Evolutionary conservation across 2,329 filamentous ascomycete genomes (phyloP), one percentile per base, ranked within the genome.

Genomic region (Nothophoma quercina): DNA sequence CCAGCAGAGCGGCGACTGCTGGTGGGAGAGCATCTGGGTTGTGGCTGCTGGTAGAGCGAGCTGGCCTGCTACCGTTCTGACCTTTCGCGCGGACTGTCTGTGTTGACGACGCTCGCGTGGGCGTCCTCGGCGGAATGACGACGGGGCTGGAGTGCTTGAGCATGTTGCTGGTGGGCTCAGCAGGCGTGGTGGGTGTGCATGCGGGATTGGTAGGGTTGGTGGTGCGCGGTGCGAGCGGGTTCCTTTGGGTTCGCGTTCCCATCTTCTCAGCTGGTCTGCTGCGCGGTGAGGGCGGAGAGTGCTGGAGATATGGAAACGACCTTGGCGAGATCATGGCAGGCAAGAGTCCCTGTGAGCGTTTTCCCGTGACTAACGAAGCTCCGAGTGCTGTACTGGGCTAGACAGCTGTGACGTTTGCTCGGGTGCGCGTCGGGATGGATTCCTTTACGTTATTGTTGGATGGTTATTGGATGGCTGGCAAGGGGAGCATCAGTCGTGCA

Each of bases 1-100:
- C 81, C 26, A 87, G 72, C 48, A 87, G 72, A 8, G 82, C 83
- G 21, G 82, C 83, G 42, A 86, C 79, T 18, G 83, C 79, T n/a
- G 80, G 77, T 13, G 82, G 81, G 5, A 85, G 65, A 8, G 78
- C 77, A 61, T 73, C 77, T 53, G 69, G 73, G 59, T 73, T 72
- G 66, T 79, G 77, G 57, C 57, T 68, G 43, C 54, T 68, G 30
- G 57, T 50, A 28, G 56, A 61, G 33, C 64, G 72, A 55, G 59
- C 30, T 4, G 65, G 60, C 22, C 67, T 59, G 48, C 60, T 62
- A 29, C 69, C 63, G 52, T 72, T 58, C 46, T 74, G 65, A 18
- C 68, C 64, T 53, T 69, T 58, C 33, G 56, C 59, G 56, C 71
- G 68, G 41, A 73, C 55, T 6, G 68, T 66, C 60, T 68, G 69